phyloP scores from a whole-genome alignment of 352 stramenopile species.

The Blastocystis sp. region DNA sequence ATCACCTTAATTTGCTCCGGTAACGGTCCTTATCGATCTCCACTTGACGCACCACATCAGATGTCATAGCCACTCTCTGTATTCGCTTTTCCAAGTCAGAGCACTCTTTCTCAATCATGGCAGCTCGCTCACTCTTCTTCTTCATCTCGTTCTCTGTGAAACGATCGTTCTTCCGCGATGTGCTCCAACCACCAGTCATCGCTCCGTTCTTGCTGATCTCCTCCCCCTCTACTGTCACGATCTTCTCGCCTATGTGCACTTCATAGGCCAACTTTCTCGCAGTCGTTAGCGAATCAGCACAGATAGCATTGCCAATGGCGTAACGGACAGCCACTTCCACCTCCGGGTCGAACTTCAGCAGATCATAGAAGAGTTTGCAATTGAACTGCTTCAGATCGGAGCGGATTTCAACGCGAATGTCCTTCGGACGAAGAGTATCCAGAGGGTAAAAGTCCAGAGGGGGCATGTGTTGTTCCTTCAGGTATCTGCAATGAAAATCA shows the following conservation, averaged over 20 bases:
- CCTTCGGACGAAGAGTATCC: constrained; percentile 81
- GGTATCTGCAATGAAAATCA: constrained; percentile 32
- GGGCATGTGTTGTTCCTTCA: constrained; percentile 86
- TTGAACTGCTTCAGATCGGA: constrained; percentile 79
- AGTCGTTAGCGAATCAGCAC: constrained; percentile 87
- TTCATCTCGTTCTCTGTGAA: constrained; percentile 66
- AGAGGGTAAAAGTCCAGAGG: constrained; percentile 91
- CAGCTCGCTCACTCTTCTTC: constrained; percentile 65
- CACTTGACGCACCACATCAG: not conserved
- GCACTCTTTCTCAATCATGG: constrained; percentile 67
- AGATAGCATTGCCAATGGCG: constrained; percentile 86
- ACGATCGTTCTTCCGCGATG: constrained; percentile 65
- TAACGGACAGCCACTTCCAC: constrained; percentile 87
- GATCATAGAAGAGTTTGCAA: constrained; percentile 87
- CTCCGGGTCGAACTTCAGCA: constrained; percentile 85
- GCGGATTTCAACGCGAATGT: constrained; percentile 76
- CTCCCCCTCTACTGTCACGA: constrained; percentile 84
- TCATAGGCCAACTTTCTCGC: constrained; percentile 77
- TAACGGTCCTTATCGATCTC: not conserved
- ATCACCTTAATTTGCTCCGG: not conserved
- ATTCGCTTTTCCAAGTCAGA: constrained; percentile 22
- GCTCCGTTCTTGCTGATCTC: constrained; percentile 93
- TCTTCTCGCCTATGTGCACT: constrained; percentile 63
- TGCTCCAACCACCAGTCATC: constrained; percentile 84
- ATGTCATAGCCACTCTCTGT: not conserved